Conservation (phyloP, 805 yeast genomes). For the Yamadazyma tumulicola region DNA sequence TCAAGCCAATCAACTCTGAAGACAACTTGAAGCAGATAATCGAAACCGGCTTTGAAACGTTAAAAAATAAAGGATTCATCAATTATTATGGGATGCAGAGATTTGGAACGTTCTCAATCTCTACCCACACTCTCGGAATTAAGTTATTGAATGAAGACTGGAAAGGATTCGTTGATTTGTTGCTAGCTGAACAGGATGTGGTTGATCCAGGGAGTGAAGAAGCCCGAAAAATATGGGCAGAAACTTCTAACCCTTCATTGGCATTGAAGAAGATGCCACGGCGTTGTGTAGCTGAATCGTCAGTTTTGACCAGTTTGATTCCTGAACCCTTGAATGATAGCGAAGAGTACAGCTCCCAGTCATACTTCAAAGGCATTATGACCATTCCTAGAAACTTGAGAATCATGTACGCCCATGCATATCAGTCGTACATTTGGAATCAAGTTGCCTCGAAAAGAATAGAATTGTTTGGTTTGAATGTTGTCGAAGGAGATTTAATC, state of each 20-base stretch:
- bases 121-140: constrained; percentile 85
- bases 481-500: constrained; percentile 82
- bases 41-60: constrained; percentile 49
- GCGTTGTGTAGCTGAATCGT: constrained; percentile 79
- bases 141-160: constrained; percentile 69
- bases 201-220: constrained; percentile 80
- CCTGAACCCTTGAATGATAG: constrained; percentile 45
- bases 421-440: constrained; percentile 96
- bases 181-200: constrained; percentile 80
- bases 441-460: constrained; percentile 74
- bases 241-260: constrained; percentile 58
- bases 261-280: constrained; percentile 82
- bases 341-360: constrained; percentile 44
- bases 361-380: constrained; percentile 79
- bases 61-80: constrained; percentile 72
- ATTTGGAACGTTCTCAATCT: constrained; percentile 91
- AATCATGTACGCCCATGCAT: constrained; percentile 95
- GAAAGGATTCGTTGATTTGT: constrained; percentile 73
- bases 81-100: constrained; percentile 98
- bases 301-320: constrained; percentile 61
- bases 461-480: constrained; percentile 61
- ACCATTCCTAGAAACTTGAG: constrained; percentile 88
- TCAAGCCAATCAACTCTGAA: constrained; percentile 33
- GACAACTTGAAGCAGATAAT: constrained; percentile 42
- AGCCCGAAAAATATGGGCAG: constrained; percentile 80